Percentiles rank a stretch among this genome's conserved stretches.
Evolutionary conservation across 2,329 filamentous ascomycete genomes (phyloP).

Genomic region (Aspergillus melleus): DNA sequence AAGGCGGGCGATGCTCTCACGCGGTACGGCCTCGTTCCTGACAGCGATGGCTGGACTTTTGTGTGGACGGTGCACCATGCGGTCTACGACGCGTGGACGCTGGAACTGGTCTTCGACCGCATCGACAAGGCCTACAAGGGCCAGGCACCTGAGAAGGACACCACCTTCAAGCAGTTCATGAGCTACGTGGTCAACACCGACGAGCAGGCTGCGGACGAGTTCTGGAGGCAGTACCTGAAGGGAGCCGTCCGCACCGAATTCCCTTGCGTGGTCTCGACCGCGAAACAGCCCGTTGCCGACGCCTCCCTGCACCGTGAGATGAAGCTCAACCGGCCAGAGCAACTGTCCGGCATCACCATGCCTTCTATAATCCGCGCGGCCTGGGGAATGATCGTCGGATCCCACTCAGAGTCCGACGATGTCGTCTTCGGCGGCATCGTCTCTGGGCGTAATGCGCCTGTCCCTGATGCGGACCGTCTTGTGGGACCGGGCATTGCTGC

Average conservation of each 20-base stretch:
- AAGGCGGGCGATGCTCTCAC: neutral
- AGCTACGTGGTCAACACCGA: constrained; percentile 1
- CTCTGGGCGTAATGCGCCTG: constrained; percentile 8
- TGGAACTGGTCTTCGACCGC: constrained; percentile 5
- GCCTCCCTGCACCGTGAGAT: neutral
- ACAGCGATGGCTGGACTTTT: constrained; percentile 1
- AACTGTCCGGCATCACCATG: constrained; percentile 5
- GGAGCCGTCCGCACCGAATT: constrained; percentile 3
- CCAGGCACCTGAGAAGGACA: neutral
- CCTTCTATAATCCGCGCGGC: constrained; percentile 7
- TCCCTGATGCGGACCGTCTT: constrained; percentile 5
- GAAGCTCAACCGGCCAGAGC: neutral
- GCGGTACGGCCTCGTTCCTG: constrained; percentile 4
- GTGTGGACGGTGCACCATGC: constrained; percentile 12
- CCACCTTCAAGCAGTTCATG: constrained; percentile 8
- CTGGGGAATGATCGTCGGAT: constrained; percentile 9
- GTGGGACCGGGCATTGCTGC: constrained; percentile 10
- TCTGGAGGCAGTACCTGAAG: constrained; percentile 7
- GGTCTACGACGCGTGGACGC: constrained; percentile 13
- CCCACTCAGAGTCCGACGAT: constrained; percentile 7
- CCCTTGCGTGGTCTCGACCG: neutral
- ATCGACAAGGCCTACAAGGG: constrained; percentile 6
- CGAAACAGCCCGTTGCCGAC: constrained; percentile 2
- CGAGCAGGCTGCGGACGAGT: neutral
- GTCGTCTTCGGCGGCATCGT: constrained; percentile 10